Conservation (phyloP, 495 filamentous ascomycete genomes). For the Podospora pseudopauciseta region DNA sequence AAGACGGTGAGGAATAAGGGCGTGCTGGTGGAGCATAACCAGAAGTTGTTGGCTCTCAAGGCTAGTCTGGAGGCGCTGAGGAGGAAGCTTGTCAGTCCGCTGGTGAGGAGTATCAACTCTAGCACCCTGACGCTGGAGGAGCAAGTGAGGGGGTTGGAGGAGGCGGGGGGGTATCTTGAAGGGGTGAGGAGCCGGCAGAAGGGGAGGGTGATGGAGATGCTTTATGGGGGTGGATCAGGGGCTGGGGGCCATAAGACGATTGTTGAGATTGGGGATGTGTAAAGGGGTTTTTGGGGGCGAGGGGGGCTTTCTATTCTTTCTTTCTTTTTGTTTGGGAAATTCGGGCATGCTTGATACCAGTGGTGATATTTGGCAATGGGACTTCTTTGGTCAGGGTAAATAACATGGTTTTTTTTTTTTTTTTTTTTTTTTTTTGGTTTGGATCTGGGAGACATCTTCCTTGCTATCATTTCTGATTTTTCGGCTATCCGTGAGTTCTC, state of each 20-base stretch:
- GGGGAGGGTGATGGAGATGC: slow-evolving; percentile 73
- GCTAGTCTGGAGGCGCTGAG: slow-evolving; percentile 74
- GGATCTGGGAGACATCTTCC: not conserved
- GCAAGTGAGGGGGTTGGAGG: slow-evolving; percentile 77
- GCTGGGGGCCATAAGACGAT: not conserved
- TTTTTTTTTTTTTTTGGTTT: no score
- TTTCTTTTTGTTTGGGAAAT: slow-evolving; percentile 1
- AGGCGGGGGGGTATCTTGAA: slow-evolving; percentile 70
- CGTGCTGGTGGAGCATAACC: slow-evolving; percentile 77
- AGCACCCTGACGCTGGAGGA: slow-evolving; percentile 71
- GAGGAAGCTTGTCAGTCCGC: slow-evolving; percentile 72
- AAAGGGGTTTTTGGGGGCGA: not conserved
- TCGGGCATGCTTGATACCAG: not conserved
- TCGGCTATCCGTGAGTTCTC: no score
- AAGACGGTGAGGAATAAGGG: slow-evolving; percentile 84
- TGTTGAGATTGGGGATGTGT: not conserved
- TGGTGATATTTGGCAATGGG: no score
- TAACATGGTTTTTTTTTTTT: not conserved
- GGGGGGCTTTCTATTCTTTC: not conserved
- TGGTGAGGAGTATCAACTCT: slow-evolving; percentile 65
- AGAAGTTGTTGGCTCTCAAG: slow-evolving; percentile 72
- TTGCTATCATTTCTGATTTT: not conserved
- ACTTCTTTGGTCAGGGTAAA: no score
- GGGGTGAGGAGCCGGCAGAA: slow-evolving; percentile 73
- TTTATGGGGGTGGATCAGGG: slow-evolving; percentile 56